Percentiles rank a stretch among this genome's conserved stretches.
Conservation (phyloP, 805 yeast species). For the Vanderwaltozyma tropicalis region DNA sequence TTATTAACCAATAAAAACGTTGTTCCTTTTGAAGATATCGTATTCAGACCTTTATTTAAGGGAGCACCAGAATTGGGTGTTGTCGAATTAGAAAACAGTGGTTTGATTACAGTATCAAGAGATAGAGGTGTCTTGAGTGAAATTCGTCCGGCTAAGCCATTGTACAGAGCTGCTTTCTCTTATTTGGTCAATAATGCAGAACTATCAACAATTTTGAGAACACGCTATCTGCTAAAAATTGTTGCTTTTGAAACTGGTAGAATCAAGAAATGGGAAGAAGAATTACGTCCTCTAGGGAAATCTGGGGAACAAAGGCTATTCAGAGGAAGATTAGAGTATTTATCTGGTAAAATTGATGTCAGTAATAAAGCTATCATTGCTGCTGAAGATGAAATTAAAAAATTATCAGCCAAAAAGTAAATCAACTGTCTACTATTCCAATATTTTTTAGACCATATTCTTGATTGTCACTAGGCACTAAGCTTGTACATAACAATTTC, state of each 20-base stretch:
- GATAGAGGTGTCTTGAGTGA: conserved; percentile 64
- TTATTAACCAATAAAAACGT: conserved; percentile 40
- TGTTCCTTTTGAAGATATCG: conserved; percentile 42
- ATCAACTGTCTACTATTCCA: neutral
- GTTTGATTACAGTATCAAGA: conserved; percentile 59
- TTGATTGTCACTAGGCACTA: neutral
- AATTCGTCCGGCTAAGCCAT: conserved; percentile 73
- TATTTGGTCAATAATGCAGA: conserved; percentile 48
- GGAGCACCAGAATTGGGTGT: conserved; percentile 46
- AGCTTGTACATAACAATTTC: no score
- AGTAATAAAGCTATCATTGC: conserved; percentile 43
- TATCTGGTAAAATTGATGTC: conserved; percentile 54
- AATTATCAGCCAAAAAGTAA: conserved; percentile 16
- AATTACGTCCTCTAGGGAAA: conserved; percentile 47
- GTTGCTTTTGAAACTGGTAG: conserved; percentile 51
- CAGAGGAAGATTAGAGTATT: conserved; percentile 51
- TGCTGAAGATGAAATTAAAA: conserved; percentile 37
- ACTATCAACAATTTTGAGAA: conserved; percentile 52
- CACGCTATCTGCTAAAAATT: conserved; percentile 44
- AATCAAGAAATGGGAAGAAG: conserved; percentile 60
- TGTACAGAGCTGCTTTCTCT: conserved; percentile 69
- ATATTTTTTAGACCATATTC: neutral
- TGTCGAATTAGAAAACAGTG: conserved; percentile 66
- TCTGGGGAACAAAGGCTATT: conserved; percentile 45
- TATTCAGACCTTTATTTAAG: conserved; percentile 50